Conservation (phyloP, 108 stramenopile genomes). For the Cafeteria roenbergensis region DNA sequence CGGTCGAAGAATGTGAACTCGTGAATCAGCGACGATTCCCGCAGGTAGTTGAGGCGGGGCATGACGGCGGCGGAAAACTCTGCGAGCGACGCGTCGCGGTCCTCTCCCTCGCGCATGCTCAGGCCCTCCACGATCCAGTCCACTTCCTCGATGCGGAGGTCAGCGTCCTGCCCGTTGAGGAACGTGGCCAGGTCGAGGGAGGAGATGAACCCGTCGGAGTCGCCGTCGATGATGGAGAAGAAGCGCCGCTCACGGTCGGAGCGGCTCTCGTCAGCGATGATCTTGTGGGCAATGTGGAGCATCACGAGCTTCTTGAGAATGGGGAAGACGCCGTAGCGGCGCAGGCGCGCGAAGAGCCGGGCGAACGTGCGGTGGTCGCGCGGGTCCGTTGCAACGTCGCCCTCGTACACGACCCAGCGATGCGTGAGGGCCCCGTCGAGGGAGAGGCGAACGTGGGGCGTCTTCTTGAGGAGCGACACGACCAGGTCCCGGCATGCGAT, state of each 20-base stretch:
- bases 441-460: slow-evolving; percentile 19
- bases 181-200: not conserved
- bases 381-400: not conserved
- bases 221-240: not conserved
- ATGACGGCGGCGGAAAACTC: too few relatives aligned
- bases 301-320: not conserved
- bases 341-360: not conserved
- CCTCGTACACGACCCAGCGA: slow-evolving; percentile 25
- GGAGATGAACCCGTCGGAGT: not conserved
- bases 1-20: too few relatives aligned
- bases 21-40: too few relatives aligned
- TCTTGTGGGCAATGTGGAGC: not conserved
- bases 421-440: slow-evolving; percentile 27
- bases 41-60: too few relatives aligned
- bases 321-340: not conserved
- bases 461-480: slow-evolving; percentile 20
- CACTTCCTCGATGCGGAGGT: too few relatives aligned
- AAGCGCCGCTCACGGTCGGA: not conserved
- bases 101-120: too few relatives aligned
- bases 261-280: not conserved
- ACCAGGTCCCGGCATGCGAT: slow-evolving; percentile 36
- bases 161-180: too few relatives aligned
- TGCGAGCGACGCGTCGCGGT: too few relatives aligned
- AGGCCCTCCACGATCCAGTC: too few relatives aligned
- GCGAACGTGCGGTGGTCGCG: not conserved